Base-by-base conservation (phyloP, 164 flowering plant species). In the Macadamia tetraphylla region DNA sequence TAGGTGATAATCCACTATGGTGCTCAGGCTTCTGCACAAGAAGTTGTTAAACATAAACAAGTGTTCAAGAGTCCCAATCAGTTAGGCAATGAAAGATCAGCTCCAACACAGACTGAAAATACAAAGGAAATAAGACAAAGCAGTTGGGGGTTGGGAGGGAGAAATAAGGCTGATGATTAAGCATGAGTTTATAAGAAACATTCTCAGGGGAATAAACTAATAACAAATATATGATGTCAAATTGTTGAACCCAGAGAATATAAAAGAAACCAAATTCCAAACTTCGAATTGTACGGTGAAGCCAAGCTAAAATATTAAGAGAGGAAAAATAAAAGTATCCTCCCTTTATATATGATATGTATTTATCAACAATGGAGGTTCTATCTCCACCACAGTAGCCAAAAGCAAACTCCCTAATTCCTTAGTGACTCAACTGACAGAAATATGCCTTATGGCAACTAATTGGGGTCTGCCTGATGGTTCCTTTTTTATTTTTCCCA, bases 21-120 rank as follows among this genome's bases (percentile, higher is more conserved):
- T 74, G 76, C 56, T 88, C 91, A 68, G 86, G 85, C 75, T 86
- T 88, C 97, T 91, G 94, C 71, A 81, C 0, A 62, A 18, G 12
- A 73, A 58, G 29, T 32, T 64, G 12, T 30, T 17, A 4, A 55
- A 52, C 12, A 9, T 58, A 17, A 14, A 53, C 14, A 53, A 14
- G 57, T 53, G 15, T 53, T 17, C 1, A 17, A 14, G 13, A 17
- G 17, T 12, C 1, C 15, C 6, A 12, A 60, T 10, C 29, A 60
- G 58, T 29, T 30, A 44, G 29, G 13, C 49, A 65, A 49, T 30
- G 44, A 32, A 6, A 53, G 35, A 57, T 17, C 14, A 18, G 48
- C 51, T 18, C 35, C 43, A 8, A 11, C 51, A 46, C 13, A 46
- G 6, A 9, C 9, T 46, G 51, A 46, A 46, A 3, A 11, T 4